These are phyloP conservation scores for Parsonsia alboflavescens DNA, from an alignment of 257 asterid genomes.

Conservation along the genomic window DNA sequence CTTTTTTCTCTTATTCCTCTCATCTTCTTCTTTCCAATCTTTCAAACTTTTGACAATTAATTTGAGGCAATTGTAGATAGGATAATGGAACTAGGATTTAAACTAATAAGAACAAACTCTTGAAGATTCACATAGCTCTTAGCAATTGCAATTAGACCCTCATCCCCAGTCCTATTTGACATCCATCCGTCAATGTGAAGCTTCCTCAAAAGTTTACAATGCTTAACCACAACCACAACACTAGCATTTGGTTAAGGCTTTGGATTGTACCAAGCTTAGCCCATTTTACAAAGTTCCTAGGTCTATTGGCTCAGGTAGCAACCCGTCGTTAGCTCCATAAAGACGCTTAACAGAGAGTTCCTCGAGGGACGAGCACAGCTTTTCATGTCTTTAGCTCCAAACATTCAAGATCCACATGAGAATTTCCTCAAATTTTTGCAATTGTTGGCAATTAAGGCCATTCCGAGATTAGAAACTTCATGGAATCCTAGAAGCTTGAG, in stretches of 20 bases:
- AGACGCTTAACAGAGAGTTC: constrained; percentile 73
- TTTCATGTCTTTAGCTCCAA: constrained; percentile 82
- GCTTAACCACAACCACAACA: constrained; percentile 56
- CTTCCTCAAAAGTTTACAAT: constrained; percentile 76
- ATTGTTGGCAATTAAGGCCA: constrained; percentile 43
- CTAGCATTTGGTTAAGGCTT: constrained; percentile 62
- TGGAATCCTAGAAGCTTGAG: constrained; percentile 77
- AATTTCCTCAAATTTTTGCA: constrained; percentile 57
- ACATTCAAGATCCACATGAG: constrained; percentile 69
- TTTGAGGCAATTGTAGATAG: constrained; percentile 57
- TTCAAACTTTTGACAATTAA: constrained; percentile 69
- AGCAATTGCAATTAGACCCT: too few relatives aligned
- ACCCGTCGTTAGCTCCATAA: constrained; percentile 55
- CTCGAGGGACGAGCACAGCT: constrained; percentile 59
- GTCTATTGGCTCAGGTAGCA: constrained; percentile 52
- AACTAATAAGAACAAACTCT: constrained; percentile 78
- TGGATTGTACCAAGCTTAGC: constrained; percentile 66
- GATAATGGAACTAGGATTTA: constrained; percentile 60
- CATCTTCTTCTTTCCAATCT: too few relatives aligned
- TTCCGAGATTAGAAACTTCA: constrained; percentile 59
- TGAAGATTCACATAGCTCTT: constrained; percentile 32
- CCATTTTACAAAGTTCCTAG: constrained; percentile 66
- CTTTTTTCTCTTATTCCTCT: too few relatives aligned
- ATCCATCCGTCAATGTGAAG: constrained; percentile 92
- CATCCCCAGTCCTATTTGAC: constrained; percentile 20